Conservation (phyloP, 2,329 filamentous ascomycete genomes). For the Bisporella sp. region DNA sequence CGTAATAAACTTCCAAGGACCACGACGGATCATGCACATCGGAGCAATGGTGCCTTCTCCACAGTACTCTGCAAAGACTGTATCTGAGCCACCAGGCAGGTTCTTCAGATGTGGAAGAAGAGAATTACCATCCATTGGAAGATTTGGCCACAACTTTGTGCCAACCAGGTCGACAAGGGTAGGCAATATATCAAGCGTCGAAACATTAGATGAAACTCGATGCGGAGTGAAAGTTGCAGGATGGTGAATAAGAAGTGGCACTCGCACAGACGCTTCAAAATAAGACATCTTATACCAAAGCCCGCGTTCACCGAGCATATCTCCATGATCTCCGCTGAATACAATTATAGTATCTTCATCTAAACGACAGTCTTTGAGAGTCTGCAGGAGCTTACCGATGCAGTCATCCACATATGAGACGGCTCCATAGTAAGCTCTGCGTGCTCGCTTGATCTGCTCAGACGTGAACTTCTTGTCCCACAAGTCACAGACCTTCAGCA, state of each 20-base stretch:
- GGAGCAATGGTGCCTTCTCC: slow-evolving; percentile 86
- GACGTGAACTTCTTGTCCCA: slow-evolving; percentile 78
- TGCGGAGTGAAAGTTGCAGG: slow-evolving; percentile 69
- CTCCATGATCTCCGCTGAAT: slow-evolving; percentile 89
- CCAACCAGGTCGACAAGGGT: slow-evolving; percentile 81
- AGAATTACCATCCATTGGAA: slow-evolving; percentile 83
- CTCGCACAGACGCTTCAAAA: slow-evolving; percentile 85
- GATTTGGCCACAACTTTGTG: slow-evolving; percentile 55
- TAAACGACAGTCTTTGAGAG: slow-evolving; percentile 71
- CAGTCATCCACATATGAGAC: slow-evolving; percentile 93
- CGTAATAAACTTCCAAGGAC: slow-evolving; percentile 84
- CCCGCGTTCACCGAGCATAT: slow-evolving; percentile 90
- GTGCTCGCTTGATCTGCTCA: slow-evolving; percentile 78
- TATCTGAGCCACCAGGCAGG: slow-evolving; percentile 61
- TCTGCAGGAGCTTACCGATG: slow-evolving; percentile 72
- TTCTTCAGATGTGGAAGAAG: slow-evolving; percentile 72
- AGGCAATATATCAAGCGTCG: slow-evolving; percentile 82
- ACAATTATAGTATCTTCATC: slow-evolving; percentile 84
- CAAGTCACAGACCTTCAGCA: slow-evolving; percentile 80
- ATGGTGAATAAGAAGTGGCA: slow-evolving; percentile 79
- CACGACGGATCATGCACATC: slow-evolving; percentile 88
- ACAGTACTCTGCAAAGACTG: slow-evolving; percentile 92
- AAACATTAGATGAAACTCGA: slow-evolving; percentile 76
- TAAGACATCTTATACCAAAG: slow-evolving; percentile 99
- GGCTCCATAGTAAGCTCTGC: slow-evolving; percentile 85